Evolutionary conservation across 192 early-diverging fungal genomes (phyloP), one percentile per base, ranked within the genome.

Genomic region (Coemansia biformis): DNA sequence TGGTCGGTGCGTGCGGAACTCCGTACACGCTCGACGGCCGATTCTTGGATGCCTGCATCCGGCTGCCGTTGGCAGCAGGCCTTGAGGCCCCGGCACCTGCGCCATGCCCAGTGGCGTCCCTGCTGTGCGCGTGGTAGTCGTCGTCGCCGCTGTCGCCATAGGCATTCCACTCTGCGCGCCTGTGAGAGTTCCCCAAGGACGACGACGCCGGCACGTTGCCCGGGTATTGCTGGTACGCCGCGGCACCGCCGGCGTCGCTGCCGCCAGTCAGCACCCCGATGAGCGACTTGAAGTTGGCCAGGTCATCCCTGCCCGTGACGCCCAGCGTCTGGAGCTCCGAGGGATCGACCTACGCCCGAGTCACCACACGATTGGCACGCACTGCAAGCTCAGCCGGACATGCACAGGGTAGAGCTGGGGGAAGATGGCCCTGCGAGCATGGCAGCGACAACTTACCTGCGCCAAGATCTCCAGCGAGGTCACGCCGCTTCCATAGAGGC

Each of bases 81-180:
- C 24, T 26, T 6, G 24, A 6, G 46, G 58, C 16, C 59, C 41
- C 11, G 49, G 49, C 11, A 49, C n/a, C n/a, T n/a, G n/a, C n/a
- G n/a, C n/a, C n/a, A n/a, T n/a, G n/a, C n/a, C n/a, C n/a, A n/a
- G n/a, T n/a, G n/a, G n/a, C n/a, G n/a, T 40, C 16, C 52, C 58
- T 10, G 24, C 24, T 6, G 24, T 6, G 24, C 24, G 6, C 24
- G 24, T 2, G 26, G 13, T 49, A 31, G 9, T 30, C 16, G 24
- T 70, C 59, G 8, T 70, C 59, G 38, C 62, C 66, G 38, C 66
- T 70, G 33, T 70, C 59, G 8, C 33, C 51, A 16, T 43, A 53
- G 13, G 26, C n/a, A n/a, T n/a, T n/a, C n/a, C n/a, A n/a, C n/a
- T n/a, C n/a, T n/a, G n/a, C 39, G 19, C 66, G 59, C 14, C 41